Evolutionary conservation across 148 eudicot genomes (phyloP).

Genomic region (Arbutus unedo): DNA sequence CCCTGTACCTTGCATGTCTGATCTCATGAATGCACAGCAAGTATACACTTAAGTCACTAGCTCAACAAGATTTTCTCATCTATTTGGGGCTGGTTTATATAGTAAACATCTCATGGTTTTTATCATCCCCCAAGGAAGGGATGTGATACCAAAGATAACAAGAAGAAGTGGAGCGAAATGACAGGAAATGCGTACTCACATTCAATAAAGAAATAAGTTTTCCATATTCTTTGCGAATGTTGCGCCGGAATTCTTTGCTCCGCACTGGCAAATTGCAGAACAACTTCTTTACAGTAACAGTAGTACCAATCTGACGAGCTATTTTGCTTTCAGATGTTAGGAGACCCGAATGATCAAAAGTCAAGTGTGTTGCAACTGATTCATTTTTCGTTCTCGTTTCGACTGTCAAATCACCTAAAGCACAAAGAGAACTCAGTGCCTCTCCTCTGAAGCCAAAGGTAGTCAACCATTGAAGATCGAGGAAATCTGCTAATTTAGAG

Average conservation of each 20-base stretch:
- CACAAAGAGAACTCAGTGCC: slow-evolving; percentile 92
- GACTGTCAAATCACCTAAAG: slow-evolving; percentile 75
- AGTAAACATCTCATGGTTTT: not conserved
- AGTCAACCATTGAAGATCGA: slow-evolving; percentile 78
- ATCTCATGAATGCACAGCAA: not conserved
- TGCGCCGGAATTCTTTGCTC: slow-evolving; percentile 82
- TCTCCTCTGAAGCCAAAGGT: slow-evolving; percentile 98
- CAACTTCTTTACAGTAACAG: slow-evolving; percentile 83
- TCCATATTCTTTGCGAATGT: slow-evolving; percentile 92
- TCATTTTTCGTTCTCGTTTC: slow-evolving; percentile 86
- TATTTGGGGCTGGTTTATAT: not conserved
- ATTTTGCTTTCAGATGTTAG: slow-evolving; percentile 71
- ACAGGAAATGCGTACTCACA: slow-evolving; percentile 45
- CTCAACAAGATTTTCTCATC: not conserved
- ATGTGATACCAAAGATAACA: not conserved
- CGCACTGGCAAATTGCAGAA: slow-evolving; percentile 91
- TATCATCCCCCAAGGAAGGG: not conserved
- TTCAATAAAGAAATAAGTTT: slow-evolving; percentile 80
- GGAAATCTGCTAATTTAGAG: slow-evolving; percentile 79
- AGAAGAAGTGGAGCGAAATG: slow-evolving; percentile 13
- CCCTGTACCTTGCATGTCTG: not conserved
- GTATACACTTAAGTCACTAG: too few relatives aligned
- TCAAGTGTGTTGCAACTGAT: slow-evolving; percentile 79
- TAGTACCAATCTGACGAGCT: slow-evolving; percentile 92
- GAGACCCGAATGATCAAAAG: slow-evolving; percentile 70